Evolutionary conservation across 2,329 filamentous ascomycete genomes (phyloP).

Genomic region (Allantophomopsis lycopodina): DNA sequence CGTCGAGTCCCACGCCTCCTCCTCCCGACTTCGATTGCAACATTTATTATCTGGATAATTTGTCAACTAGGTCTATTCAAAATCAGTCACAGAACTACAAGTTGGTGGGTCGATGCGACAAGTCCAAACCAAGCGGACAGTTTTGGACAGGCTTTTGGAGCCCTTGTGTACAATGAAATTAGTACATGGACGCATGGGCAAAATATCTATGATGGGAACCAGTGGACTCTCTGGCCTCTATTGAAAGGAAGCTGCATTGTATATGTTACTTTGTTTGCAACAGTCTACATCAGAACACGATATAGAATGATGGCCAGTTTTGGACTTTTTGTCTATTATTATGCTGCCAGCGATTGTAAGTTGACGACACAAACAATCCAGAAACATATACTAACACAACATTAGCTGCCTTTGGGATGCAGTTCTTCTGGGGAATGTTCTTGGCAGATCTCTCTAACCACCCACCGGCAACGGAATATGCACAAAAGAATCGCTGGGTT

Average conservation of each 20-base stretch:
- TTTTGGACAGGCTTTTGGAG: conserved; percentile 26
- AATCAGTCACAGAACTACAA: conserved; percentile 39
- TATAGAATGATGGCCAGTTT: conserved; percentile 33
- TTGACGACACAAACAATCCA: background rate
- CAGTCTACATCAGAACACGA: conserved; percentile 30
- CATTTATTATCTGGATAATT: conserved; percentile 37
- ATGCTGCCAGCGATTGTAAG: conserved; percentile 11
- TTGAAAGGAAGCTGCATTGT: conserved; percentile 39
- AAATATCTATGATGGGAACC: conserved; percentile 41
- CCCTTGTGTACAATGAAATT: conserved; percentile 28
- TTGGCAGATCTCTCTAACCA: conserved; percentile 43
- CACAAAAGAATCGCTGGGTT: conserved; percentile 27
- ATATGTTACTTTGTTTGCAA: conserved; percentile 36
- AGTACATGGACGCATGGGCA: conserved; percentile 34
- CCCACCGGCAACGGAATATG: conserved; percentile 31
- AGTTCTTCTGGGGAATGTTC: conserved; percentile 48
- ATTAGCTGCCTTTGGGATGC: conserved; percentile 34
- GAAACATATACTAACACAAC: no score
- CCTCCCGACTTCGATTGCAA: conserved; percentile 40
- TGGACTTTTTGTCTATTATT: conserved; percentile 34
- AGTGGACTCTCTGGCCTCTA: conserved; percentile 43
- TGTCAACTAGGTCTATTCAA: conserved; percentile 42
- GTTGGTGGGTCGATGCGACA: conserved; percentile 41
- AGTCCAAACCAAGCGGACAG: conserved; percentile 27
- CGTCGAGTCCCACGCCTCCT: conserved; percentile 42